Percentiles rank a stretch among this genome's conserved stretches.
Conservation (phyloP, 148 eudicot species). For the Pouteria glomerata region DNA sequence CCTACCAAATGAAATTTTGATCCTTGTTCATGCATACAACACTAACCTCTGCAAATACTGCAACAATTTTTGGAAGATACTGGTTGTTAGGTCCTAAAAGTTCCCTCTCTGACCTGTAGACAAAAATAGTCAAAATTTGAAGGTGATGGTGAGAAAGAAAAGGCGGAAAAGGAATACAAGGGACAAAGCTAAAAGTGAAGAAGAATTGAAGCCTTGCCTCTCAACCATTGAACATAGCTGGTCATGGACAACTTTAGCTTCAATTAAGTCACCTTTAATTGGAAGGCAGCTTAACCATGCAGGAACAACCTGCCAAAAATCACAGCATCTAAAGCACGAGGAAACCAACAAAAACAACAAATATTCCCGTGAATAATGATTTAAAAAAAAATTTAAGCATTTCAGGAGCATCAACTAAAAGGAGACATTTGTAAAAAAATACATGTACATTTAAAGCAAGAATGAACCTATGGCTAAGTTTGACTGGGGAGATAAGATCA, state of each 20-base stretch:
- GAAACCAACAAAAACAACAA: conserved; percentile 4
- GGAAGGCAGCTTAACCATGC: conserved; percentile 84
- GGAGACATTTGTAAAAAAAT: not conserved
- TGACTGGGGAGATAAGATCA: too few relatives aligned
- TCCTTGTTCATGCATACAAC: too few relatives aligned
- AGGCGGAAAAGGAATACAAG: not conserved
- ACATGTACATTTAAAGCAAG: not conserved
- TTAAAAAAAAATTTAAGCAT: not conserved
- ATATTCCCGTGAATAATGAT: not conserved
- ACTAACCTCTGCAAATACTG: conserved; percentile 92
- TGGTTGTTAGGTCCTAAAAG: conserved; percentile 88
- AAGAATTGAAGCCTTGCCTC: conserved; percentile 33
- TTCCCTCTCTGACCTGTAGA: conserved; percentile 78
- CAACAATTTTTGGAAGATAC: conserved; percentile 76
- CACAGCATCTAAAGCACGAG: not conserved
- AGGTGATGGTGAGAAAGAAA: not conserved
- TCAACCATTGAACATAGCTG: conserved; percentile 89
- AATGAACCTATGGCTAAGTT: too few relatives aligned
- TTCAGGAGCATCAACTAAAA: conserved; percentile 1
- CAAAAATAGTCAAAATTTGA: not conserved
- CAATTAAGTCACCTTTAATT: conserved; percentile 72
- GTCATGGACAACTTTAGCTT: conserved; percentile 91
- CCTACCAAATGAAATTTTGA: too few relatives aligned
- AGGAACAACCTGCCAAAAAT: conserved; percentile 60
- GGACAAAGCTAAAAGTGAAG: not conserved